Evolutionary conservation across 2,329 filamentous ascomycete species (phyloP), one percentile per base, ranked within the genome.

Genomic region (Aspergillus hortae): DNA sequence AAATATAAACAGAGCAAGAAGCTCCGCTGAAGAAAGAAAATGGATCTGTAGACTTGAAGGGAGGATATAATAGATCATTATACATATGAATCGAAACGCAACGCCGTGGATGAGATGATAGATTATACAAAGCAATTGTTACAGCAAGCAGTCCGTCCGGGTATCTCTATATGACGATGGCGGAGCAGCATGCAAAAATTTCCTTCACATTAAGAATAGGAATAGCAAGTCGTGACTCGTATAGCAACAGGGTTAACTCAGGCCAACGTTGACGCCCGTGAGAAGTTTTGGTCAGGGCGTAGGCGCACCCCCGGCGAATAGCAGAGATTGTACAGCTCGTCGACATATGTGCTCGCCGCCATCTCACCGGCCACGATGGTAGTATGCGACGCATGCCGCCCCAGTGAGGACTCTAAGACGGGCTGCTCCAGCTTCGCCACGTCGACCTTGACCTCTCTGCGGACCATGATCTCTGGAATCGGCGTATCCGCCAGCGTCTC

Each of bases 391-490:
- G 61, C 56, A 30, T 66, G 62, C 10, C 50, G 51, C 46, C 55
- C 49, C 21, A 59, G 23, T 2, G 52, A 35, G 25, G 58, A 57
- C 19, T 62, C 57, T 6, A 56, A 50, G 0, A 53, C 51, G 21
- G 60, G 57, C 14, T 66, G 62, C 7, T 57, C 56, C 25, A 63
- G 36, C 21, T 66, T 62, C 0, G 61, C 61, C 1, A 76, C 71
- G 44, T 83, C 77, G n/a, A 86, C 77, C 6, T 77, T 79, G 50
- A 86, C 79, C 59, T 86, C 81, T 56, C 83, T 80, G 21, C 80
- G 82, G 6, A 86, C 79, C 73, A 85, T 79, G 62, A 86, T 86
- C 19, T 83, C 81, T 6, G 82, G 81, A 46, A 77, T 74, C 7
- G 56, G 54, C 4, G 56, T 52, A 3, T 64, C 56, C 7, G 61